Conservation (phyloP, 495 filamentous ascomycete species). For the Podospora comata region DNA sequence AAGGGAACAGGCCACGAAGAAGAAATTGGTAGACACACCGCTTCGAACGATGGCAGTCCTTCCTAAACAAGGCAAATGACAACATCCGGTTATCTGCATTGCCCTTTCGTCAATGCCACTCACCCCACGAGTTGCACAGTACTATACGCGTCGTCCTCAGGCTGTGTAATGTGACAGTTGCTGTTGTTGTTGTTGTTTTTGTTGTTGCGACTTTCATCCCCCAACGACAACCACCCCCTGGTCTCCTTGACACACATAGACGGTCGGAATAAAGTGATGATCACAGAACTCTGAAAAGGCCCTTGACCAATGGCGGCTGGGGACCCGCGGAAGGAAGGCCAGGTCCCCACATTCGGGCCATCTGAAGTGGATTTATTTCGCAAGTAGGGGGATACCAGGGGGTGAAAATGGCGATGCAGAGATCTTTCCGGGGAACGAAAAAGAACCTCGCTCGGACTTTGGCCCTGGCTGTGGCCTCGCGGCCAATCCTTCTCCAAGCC, state of each 20-base stretch:
- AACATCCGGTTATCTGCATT: not conserved
- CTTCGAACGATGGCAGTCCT: not conserved
- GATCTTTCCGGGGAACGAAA: not conserved
- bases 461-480: not conserved
- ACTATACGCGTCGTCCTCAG: not conserved
- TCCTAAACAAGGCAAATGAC: not conserved
- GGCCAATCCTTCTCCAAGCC: not conserved
- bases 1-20: not conserved
- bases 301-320: slow-evolving; percentile 1
- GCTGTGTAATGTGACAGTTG: not conserved
- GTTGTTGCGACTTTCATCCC: not conserved
- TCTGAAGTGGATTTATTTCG: not conserved
- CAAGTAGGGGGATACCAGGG: not conserved
- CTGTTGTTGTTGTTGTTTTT: not conserved
- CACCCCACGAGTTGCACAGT: not conserved
- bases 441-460: slow-evolving; percentile 4
- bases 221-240: not conserved
- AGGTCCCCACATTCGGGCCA: not conserved
- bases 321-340: not conserved
- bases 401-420: not conserved
- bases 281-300: slow-evolving; percentile 4
- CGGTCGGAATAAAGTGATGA: slow-evolving; percentile 4
- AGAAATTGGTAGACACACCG: slow-evolving; percentile 6
- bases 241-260: not conserved
- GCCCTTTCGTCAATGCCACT: not conserved